Evolutionary conservation across 495 filamentous ascomycete genomes (phyloP), one percentile per base, ranked within the genome.

Genomic region (Terfezia boudieri): DNA sequence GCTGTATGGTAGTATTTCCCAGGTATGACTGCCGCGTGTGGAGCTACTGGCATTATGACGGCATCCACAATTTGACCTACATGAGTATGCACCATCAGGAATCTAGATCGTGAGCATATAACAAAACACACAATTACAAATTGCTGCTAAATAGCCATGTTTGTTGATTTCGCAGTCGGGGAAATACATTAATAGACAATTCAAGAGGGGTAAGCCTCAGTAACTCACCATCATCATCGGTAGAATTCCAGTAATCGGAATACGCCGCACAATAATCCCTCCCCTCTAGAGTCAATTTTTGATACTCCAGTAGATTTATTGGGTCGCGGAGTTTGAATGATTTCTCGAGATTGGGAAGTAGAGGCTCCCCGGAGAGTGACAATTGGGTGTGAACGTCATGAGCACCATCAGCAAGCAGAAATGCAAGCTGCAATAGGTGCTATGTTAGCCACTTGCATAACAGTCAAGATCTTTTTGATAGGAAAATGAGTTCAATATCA

Each of bases 231-330:
- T 46, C 14, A 46, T 46, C 17, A 20, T 20, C 12, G 17, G 41
- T 46, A 4, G 12, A 14, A 46, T 46, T 46, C 41, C 41, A 46
- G 17, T 46, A 46, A 46, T 46, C 41, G 8, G 41, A 46, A 46
- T 46, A 46, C 8, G 41, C 41, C 8, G 41, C 41, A 20, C 14
- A 2, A 46, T 46, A 46, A 46, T 46, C 41, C 17, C 71, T 68
- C 61, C 68, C 66, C 10, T 60, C 55, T 36, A 64, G 71, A 60
- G 74, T 75, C 4, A 78, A 62, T 53, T 76, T 73, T 73, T 71
- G 76, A 61, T 77, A 78, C 35, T 73, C 67, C 48, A 72, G 74
- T 9, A 76, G 70, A 0, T 72, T 75, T 0, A 77, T 72, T 2
- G 74, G 61, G n/a, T 67, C 61, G 4, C 57, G 64, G 10, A 56